These are phyloP conservation scores for Raphanus hybrid DNA, from an alignment of 441 rosid species.

Conservation along the genomic window DNA sequence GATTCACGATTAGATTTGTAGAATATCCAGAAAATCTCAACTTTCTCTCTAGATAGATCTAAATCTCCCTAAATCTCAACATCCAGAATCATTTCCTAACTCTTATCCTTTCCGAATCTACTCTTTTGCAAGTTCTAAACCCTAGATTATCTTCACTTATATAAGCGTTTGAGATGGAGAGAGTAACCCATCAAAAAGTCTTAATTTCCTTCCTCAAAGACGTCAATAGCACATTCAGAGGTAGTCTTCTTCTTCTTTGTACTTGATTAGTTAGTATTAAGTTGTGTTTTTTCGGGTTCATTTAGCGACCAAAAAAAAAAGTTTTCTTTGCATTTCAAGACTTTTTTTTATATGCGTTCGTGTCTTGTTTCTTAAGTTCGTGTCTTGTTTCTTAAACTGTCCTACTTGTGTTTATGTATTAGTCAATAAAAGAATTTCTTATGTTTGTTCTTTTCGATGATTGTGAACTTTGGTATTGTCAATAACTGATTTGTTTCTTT, in stretches of 20 bases:
- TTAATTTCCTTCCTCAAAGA: background rate
- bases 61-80: background rate
- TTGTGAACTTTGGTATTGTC: too few species aligned
- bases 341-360: background rate
- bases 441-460: too few species aligned
- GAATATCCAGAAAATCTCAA: background rate
- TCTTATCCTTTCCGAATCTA: background rate
- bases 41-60: background rate
- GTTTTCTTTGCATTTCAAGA: background rate
- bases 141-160: background rate
- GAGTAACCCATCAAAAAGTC: background rate
- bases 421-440: too few species aligned
- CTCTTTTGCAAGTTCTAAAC: background rate
- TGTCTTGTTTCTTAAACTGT: too few species aligned
- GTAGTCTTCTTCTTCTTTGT: background rate
- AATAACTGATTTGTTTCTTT: too few species aligned
- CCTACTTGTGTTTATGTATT: too few species aligned
- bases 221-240: background rate
- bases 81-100: background rate
- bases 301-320: background rate
- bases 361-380: too few species aligned
- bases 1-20: background rate
- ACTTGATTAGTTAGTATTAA: background rate
- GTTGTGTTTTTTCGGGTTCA: background rate
- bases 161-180: background rate